These are phyloP conservation scores for Zygoascus bituminiphila DNA, from an alignment of 805 yeast species.

Conservation along the genomic window DNA sequence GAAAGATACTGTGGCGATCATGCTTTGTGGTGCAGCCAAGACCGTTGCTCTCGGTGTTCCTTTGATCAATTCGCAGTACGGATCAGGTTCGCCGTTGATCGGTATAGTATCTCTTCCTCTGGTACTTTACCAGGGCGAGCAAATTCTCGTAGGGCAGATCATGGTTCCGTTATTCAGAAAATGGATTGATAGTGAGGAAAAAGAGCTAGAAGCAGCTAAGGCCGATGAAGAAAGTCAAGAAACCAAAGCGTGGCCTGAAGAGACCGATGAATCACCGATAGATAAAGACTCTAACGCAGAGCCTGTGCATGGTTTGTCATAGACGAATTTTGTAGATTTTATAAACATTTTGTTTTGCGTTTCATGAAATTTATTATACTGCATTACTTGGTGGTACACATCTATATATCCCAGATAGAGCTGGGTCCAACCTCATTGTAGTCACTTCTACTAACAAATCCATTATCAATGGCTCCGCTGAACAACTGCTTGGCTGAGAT, in stretches of 20 bases:
- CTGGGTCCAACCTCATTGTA: conserved; percentile 77
- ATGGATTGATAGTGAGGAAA: conserved; percentile 40
- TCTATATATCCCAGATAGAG: conserved; percentile 59
- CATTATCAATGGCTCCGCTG: conserved; percentile 52
- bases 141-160: conserved; percentile 72
- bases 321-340: too few relatives aligned
- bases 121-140: conserved; percentile 81
- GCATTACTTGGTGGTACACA: background rate
- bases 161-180: conserved; percentile 56
- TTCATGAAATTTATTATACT: background rate
- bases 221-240: background rate
- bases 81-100: conserved; percentile 39
- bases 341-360: background rate
- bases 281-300: too few relatives aligned
- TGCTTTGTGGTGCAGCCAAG: conserved; percentile 89
- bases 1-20: conserved; percentile 64
- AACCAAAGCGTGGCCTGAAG: background rate
- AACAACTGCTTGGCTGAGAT: conserved; percentile 81
- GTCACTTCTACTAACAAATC: conserved; percentile 56
- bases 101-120: conserved; percentile 74
- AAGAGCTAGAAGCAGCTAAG: background rate
- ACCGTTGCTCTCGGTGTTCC: conserved; percentile 91
- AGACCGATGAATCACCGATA: too few relatives aligned
- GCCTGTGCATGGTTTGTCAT: too few relatives aligned
- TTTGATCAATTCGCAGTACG: conserved; percentile 71